phyloP scores from a whole-genome alignment of 2,329 filamentous ascomycete species.

The Paraphoma chrysanthemicola region DNA sequence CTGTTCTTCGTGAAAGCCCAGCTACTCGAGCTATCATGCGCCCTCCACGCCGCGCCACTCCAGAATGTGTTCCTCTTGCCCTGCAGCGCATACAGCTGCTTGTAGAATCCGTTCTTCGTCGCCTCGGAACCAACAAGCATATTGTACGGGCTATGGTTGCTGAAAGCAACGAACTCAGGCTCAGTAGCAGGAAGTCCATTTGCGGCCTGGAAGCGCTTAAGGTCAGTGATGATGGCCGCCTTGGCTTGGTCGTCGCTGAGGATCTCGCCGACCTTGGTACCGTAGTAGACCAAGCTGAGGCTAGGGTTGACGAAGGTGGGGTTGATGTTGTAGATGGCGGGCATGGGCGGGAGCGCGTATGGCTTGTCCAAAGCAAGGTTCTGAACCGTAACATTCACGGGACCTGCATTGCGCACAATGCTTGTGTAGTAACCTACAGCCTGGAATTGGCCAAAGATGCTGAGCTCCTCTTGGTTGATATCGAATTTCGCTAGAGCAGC shows the following conservation, averaged over 20 bases:
- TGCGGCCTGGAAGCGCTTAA: slow-evolving; percentile 16
- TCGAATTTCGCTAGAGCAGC: slow-evolving; percentile 46
- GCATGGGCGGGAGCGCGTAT: slow-evolving; percentile 40
- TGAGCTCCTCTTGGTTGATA: slow-evolving; percentile 42
- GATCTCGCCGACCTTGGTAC: slow-evolving; percentile 17
- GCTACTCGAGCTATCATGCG: slow-evolving; percentile 20
- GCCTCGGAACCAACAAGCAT: slow-evolving; percentile 16
- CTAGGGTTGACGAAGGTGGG: slow-evolving; percentile 18
- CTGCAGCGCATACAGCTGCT: slow-evolving; percentile 29
- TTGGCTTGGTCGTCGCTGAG: slow-evolving; percentile 19
- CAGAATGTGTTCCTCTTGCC: slow-evolving; percentile 28
- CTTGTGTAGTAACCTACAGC: slow-evolving; percentile 50
- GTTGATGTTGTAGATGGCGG: slow-evolving; percentile 36
- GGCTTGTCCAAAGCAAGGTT: slow-evolving; percentile 34
- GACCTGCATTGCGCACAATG: slow-evolving; percentile 48
- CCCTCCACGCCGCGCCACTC: slow-evolving; percentile 24
- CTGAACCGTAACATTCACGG: slow-evolving; percentile 29
- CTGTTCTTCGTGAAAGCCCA: slow-evolving; percentile 43
- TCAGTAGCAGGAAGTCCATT: slow-evolving; percentile 7
- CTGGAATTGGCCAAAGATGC: slow-evolving; percentile 48
- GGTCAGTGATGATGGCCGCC: slow-evolving; percentile 18
- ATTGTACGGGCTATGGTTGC: slow-evolving; percentile 35
- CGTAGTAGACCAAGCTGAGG: slow-evolving; percentile 22
- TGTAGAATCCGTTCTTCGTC: slow-evolving; percentile 26
- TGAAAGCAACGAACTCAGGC: slow-evolving; percentile 30